Conservation (phyloP, 345 rosid genomes). For the Capsella bursapastoris region DNA sequence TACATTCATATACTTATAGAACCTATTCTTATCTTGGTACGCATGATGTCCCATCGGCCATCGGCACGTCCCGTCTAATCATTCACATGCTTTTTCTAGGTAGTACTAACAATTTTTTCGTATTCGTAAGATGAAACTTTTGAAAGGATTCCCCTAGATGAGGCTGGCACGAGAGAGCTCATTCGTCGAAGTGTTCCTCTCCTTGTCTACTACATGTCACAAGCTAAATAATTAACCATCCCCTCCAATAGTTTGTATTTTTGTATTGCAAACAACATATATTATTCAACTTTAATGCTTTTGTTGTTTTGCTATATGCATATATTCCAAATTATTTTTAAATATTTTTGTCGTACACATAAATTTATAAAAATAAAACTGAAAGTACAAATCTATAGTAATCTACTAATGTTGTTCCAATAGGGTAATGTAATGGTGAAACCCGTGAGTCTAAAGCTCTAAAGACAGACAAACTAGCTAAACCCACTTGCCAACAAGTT, state of each 20-base stretch:
- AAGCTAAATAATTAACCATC: not conserved
- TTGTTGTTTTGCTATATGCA: not conserved
- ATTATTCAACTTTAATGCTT: not conserved
- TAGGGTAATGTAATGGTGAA: not conserved
- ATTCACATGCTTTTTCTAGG: not conserved
- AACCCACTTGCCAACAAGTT: conserved; percentile 16
- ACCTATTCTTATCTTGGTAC: not conserved
- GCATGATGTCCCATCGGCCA: not conserved
- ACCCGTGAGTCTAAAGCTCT: conserved; percentile 12
- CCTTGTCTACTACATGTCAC: not conserved
- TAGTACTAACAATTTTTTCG: not conserved
- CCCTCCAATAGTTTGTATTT: not conserved
- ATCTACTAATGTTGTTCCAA: not conserved
- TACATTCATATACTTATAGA: no score
- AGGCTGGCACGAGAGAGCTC: not conserved
- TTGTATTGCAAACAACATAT: not conserved
- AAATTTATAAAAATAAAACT: not conserved
- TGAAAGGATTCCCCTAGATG: not conserved
- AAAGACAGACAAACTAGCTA: conserved; percentile 19
- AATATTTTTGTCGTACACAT: not conserved
- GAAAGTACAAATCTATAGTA: conserved; percentile 10
- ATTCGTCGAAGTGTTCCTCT: not conserved
- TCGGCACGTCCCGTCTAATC: not conserved
- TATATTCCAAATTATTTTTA: not conserved
- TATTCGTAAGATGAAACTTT: not conserved